phyloP scores from a whole-genome alignment of 2,329 filamentous ascomycete genomes.

The Trichophyton equinum region DNA sequence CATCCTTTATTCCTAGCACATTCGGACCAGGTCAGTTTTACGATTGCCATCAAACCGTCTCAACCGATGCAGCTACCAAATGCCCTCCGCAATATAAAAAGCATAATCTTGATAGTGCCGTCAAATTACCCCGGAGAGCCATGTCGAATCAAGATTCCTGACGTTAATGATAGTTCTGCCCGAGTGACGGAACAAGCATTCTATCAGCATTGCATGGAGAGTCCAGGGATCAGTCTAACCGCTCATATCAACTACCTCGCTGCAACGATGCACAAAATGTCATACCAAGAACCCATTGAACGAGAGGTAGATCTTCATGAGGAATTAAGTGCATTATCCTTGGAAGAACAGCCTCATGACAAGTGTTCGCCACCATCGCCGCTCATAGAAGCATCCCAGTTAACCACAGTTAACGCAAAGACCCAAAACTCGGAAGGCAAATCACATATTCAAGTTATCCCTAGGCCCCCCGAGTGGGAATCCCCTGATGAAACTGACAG shows the following conservation, averaged over 20 bases:
- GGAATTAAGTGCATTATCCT: background rate
- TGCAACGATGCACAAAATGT: conserved; percentile 56
- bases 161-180: conserved; percentile 48
- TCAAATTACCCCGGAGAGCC: conserved; percentile 58
- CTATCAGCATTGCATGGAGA: conserved; percentile 42
- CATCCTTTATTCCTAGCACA: conserved; percentile 55
- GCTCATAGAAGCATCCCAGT: conserved; percentile 6
- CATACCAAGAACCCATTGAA: conserved; percentile 39
- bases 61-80: conserved; percentile 48
- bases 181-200: conserved; percentile 55
- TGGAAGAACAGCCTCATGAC: background rate
- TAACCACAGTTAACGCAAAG: conserved; percentile 6
- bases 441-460: conserved; percentile 57
- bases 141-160: conserved; percentile 53
- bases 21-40: conserved; percentile 57
- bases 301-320: background rate
- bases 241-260: conserved; percentile 63
- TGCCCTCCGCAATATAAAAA: conserved; percentile 49
- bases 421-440: conserved; percentile 21
- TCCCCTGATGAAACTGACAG: conserved; percentile 34
- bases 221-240: conserved; percentile 52
- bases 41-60: conserved; percentile 55
- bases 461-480: conserved; percentile 66
- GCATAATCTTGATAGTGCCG: conserved; percentile 57
- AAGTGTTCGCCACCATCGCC: background rate